Conservation (phyloP, 176 grass and related monocot genomes). For the Oryza meyeriana region DNA sequence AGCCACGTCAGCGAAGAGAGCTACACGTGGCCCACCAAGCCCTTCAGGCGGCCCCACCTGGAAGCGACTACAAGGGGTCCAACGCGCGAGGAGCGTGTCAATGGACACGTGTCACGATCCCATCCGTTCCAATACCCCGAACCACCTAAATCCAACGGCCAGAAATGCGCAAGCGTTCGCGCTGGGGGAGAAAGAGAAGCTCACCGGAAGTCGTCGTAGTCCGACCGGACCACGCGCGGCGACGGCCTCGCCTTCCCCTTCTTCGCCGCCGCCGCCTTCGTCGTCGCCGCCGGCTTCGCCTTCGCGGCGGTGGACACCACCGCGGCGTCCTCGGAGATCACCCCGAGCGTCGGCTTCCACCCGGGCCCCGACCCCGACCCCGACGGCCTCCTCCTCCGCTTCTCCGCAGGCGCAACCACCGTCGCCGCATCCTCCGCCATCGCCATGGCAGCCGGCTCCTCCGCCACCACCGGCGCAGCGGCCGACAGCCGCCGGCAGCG, state of each 20-base stretch:
- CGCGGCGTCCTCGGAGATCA: slow-evolving; percentile 68
- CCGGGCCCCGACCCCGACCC: slow-evolving; percentile 23
- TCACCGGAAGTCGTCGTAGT: slow-evolving; percentile 72
- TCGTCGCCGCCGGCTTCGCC: slow-evolving; percentile 13
- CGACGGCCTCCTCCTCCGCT: slow-evolving; percentile 36
- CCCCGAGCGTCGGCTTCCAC: slow-evolving; percentile 65
- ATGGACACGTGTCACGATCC: neutral
- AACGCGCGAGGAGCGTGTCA: neutral
- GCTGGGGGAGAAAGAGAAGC: neutral
- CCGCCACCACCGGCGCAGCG: neutral
- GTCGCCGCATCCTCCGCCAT: neutral
- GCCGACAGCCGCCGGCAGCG: slow-evolving; percentile 22
- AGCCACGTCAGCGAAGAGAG: neutral
- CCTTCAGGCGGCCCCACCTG: neutral
- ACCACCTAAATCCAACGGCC: neutral
- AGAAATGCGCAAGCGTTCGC: neutral
- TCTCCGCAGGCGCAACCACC: slow-evolving; percentile 27
- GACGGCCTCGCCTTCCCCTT: slow-evolving; percentile 2
- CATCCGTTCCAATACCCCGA: neutral
- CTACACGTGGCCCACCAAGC: neutral
- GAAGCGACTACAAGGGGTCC: neutral
- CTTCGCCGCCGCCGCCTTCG: neutral
- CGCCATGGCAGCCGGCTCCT: neutral
- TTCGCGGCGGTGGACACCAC: neutral
- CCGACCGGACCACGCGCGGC: slow-evolving; percentile 15